Conservation (phyloP, 768 basidiomycete species). For the Suillus weaverae region DNA sequence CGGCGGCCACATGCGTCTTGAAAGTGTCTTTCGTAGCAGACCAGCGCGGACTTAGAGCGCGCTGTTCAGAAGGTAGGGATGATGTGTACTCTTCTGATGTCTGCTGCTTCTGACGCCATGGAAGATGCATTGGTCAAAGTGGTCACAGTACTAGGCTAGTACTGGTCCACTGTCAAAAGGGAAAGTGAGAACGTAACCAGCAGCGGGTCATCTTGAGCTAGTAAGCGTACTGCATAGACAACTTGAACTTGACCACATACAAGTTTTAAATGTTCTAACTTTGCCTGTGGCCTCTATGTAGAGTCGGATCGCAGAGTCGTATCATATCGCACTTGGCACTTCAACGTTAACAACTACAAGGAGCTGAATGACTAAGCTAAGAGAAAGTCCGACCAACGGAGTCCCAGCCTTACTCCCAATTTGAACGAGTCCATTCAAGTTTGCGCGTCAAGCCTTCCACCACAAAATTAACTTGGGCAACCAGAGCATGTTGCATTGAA, state of each 20-base stretch:
- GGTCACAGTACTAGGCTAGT: neutral
- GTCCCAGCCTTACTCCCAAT: no score
- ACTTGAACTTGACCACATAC: neutral
- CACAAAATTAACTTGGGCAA: neutral
- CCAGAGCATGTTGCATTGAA: neutral
- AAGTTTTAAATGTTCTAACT: neutral
- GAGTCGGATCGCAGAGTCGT: neutral
- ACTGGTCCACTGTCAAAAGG: neutral
- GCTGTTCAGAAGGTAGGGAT: neutral
- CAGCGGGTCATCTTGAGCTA: neutral
- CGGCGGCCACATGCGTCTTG: neutral
- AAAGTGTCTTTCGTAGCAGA: neutral
- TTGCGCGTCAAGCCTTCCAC: neutral
- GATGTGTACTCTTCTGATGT: neutral
- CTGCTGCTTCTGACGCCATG: neutral
- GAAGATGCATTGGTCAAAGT: neutral
- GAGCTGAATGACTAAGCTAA: slow-evolving; percentile 1
- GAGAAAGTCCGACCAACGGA: neutral
- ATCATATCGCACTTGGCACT: neutral
- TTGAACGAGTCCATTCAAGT: no score
- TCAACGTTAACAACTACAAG: neutral
- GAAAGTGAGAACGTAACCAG: neutral
- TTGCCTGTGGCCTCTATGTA: neutral
- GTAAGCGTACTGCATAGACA: neutral
- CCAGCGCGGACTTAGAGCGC: neutral